phyloP scores from a whole-genome alignment of 2,329 filamentous ascomycete genomes.

The Aspergillus clavatus region DNA sequence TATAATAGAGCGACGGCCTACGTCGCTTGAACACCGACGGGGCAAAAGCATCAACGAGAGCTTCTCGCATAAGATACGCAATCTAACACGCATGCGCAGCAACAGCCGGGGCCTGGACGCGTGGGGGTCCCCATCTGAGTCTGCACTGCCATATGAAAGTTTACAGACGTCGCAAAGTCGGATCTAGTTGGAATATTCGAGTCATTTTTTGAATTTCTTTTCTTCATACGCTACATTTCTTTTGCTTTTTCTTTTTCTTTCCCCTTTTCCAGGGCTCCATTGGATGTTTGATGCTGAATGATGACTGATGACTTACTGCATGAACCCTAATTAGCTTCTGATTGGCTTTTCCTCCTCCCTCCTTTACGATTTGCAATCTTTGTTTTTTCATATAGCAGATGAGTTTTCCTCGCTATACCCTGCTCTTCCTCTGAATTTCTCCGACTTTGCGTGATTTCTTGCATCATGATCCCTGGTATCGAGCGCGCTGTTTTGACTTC shows the following conservation, averaged over 20 bases:
- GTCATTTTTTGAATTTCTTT: not conserved
- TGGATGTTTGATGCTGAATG: slow-evolving; percentile 1
- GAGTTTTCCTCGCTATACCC: not conserved
- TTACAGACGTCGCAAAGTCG: slow-evolving; percentile 17
- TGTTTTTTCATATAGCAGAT: too few species aligned
- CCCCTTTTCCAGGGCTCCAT: too few species aligned
- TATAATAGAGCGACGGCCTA: slow-evolving; percentile 33
- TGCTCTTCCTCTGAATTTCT: too few species aligned
- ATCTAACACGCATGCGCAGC: slow-evolving; percentile 55
- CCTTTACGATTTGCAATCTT: not conserved
- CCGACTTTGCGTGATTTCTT: too few species aligned
- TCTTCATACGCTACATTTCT: too few species aligned
- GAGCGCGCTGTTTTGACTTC: slow-evolving; percentile 6
- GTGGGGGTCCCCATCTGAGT: slow-evolving; percentile 18
- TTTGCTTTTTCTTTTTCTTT: too few species aligned
- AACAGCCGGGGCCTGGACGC: slow-evolving; percentile 45
- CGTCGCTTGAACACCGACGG: slow-evolving; percentile 47
- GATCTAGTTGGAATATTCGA: too few species aligned
- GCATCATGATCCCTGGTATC: not conserved
- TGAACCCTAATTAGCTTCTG: too few species aligned
- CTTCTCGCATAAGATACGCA: slow-evolving; percentile 50
- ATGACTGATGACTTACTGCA: not conserved
- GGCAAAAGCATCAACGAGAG: slow-evolving; percentile 55
- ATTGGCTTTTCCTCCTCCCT: too few species aligned
- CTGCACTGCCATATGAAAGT: slow-evolving; percentile 25